Base-by-base conservation (phyloP, 352 stramenopile genomes). In the Globisporangium mamillatum region DNA sequence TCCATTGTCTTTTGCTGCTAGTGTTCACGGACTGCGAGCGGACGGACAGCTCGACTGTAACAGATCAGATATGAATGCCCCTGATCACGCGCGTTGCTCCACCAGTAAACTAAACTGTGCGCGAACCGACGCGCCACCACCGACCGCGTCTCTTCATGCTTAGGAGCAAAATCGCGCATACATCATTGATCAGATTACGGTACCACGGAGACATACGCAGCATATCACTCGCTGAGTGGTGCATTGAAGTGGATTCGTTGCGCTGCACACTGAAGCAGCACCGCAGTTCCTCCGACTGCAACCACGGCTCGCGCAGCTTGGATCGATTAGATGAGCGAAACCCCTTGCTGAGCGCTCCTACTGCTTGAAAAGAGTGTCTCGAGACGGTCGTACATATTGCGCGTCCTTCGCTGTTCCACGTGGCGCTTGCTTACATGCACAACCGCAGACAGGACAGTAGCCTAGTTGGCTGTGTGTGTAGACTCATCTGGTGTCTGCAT, bases 1-100 rank as follows among this genome's bases (percentile, higher is more conserved):
- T 67, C 53, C 66, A 67, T 71, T 12, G 16, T n/a, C 56, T 60
- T 38, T 9, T 60, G 44, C 18, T 52, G 16, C 41, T 24, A 9
- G 16, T 50, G 41, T n/a, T 22, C 41, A 20, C 14, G 14, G 38
- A 50, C 16, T 50, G 41, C 41, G 16, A 9, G 41, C 4, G 4
- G 6, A n/a, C 5, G 41, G 16, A 8, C 9, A 52, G 44, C 16
- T 52, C 44, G 12, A 52, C 44, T 24, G 22, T 52, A 24, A 8
- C 44, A n/a, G 41, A 20, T 20, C 44, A n/a, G 41, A 20, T 20
- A 50, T 20, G 12, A 9, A 50, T 8, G 36, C 10, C 10, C 36
- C 44, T 50, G 44, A 50, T 52, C 44, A 52, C 18, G 7, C 44
- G n/a, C 8, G 44, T 52, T 22, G 16, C 18, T 20, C 18, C 22